Base-by-base conservation (phyloP, 768 basidiomycete species). In the Rubroboletus pulcherrimus region DNA sequence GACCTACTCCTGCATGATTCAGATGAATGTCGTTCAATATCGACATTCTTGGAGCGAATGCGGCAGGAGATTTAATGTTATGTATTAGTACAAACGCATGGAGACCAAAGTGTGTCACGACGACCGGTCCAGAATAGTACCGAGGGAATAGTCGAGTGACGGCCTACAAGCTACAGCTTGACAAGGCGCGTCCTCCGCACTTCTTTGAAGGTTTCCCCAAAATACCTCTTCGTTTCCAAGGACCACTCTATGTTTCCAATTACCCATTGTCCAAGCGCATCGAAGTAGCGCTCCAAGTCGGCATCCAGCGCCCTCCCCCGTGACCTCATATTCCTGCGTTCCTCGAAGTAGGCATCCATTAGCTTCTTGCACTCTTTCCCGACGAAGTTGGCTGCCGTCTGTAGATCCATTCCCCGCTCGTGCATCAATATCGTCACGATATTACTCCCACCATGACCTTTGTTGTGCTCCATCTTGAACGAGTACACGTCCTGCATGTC, bases 381-480 rank as follows among this genome's bases (percentile, higher is more conserved):
- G 57, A 83, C 76, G 59, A 77, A 75, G 65, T 89, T 80, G 33
- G 78, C 75, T 0, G 86, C 82, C 29, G 77, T 75, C 68, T 88
- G 86, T 46, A 87, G 72, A 51, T 75, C 74, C 48, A 85, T 67
- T 21, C 70, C 62, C 51, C 77, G 77, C 58, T 80, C 78, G 55
- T 79, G 68, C 82, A 87, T 86, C 55, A 86, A 76, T 37, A 87
- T 83, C 9, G 83, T 84, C 49, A 90, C 74, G 60, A 88, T 76
- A 66, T 88, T 89, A 65, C 86, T 87, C 54, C 82, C 82, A 29
- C 71, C 75, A 49, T 82, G 79, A 19, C 85, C 87, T 61, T 80
- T 80, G 49, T 81, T 78, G 61, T 86, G 83, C 62, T 90, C 86
- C 79, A 85, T 82, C 67, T 86, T 82, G 69, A 87, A 89, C 8